Evolutionary conservation across 139 green algal species (phyloP).

Genomic region (Eudorina sp.): DNA sequence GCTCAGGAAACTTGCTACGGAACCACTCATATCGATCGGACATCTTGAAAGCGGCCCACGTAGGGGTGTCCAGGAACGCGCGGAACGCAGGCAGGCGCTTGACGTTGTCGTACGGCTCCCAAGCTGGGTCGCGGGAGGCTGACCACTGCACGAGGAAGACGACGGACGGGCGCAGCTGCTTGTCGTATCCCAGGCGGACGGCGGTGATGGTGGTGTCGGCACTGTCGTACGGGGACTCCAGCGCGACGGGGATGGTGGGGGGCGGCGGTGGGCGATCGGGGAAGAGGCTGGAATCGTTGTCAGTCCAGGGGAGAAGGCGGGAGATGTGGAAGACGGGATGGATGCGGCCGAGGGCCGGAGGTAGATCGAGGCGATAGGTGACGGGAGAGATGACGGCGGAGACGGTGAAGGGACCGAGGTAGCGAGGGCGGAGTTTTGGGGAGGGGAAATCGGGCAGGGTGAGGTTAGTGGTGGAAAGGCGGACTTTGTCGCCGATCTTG

Average conservation of each 20-base stretch:
- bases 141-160: background rate
- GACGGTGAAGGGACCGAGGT: constrained; percentile 44
- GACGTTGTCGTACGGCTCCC: background rate
- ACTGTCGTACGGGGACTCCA: background rate
- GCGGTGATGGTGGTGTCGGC: background rate
- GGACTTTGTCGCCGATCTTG: constrained; percentile 35
- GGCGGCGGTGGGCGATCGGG: background rate
- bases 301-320: constrained; percentile 42
- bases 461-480: constrained; percentile 43
- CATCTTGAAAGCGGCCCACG: background rate
- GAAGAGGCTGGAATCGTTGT: background rate
- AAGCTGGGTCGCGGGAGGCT: background rate
- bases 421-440: constrained; percentile 32
- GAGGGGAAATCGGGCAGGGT: constrained; percentile 23
- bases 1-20: background rate
- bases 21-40: background rate
- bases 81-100: background rate
- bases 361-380: constrained; percentile 38
- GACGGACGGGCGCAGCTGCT: background rate
- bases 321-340: constrained; percentile 48
- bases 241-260: background rate
- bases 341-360: background rate
- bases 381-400: constrained; percentile 31
- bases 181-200: background rate
- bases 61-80: background rate